Evolutionary conservation across 2,329 filamentous ascomycete species (phyloP).

Genomic region (Cadophora malorum): DNA sequence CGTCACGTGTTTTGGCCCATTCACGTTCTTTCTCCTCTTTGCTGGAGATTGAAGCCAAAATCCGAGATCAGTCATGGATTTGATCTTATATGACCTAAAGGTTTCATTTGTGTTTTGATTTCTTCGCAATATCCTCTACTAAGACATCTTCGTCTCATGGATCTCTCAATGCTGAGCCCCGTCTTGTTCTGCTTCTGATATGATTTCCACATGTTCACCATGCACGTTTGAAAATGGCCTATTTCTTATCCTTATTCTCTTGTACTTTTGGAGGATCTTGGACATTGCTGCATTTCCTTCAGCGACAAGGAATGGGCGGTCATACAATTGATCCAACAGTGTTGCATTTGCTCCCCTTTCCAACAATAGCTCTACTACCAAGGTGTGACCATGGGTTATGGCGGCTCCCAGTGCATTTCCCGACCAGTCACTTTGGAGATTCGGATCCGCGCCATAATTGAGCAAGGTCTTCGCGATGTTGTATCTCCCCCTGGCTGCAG

Average conservation of each 20-base stretch:
- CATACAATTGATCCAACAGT: background rate
- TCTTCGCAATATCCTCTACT: no score
- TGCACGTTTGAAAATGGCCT: no score
- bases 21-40: no score
- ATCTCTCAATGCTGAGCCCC: no score
- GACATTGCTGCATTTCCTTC: background rate
- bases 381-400: background rate
- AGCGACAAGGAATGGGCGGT: background rate
- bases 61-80: no score
- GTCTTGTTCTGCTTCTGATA: no score
- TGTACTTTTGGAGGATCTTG: background rate
- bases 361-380: slow-evolving; percentile 24
- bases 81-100: no score
- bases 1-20: no score
- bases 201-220: no score
- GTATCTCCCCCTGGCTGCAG: background rate
- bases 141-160: no score
- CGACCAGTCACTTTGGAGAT: background rate
- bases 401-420: slow-evolving; percentile 26
- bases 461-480: slow-evolving; percentile 24
- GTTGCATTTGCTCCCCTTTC: slow-evolving; percentile 20
- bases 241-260: background rate
- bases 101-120: no score
- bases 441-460: slow-evolving; percentile 16
- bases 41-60: no score